These are phyloP conservation scores for Cryphonectria carpinicola DNA, from an alignment of 2,329 filamentous ascomycete genomes.

Conservation along the genomic window DNA sequence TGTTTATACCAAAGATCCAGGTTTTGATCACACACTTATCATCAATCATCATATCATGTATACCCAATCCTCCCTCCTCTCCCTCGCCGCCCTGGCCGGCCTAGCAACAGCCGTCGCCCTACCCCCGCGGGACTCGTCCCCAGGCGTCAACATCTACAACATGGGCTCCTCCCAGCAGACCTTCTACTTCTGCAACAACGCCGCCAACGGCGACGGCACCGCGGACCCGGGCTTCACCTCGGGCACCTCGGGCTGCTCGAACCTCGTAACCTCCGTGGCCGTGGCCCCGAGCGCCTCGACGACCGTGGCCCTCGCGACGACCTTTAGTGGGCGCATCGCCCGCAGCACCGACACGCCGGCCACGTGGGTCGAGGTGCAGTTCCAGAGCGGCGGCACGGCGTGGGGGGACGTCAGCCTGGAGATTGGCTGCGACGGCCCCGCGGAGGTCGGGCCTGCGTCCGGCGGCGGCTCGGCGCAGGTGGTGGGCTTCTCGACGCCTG, in stretches of 20 bases:
- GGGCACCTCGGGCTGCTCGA: conserved; percentile 20
- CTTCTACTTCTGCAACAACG: conserved; percentile 28
- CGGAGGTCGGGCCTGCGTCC: conserved; percentile 16
- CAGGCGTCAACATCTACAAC: conserved; percentile 24
- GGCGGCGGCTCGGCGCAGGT: conserved; percentile 1
- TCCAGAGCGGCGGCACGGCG: conserved; percentile 22
- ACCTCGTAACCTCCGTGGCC: conserved; percentile 15
- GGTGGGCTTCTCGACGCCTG: conserved; percentile 13
- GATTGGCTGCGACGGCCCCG: conserved; percentile 24
- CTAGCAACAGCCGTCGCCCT: conserved; percentile 7
- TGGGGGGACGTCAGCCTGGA: conserved; percentile 25
- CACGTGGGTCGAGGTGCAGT: conserved; percentile 28
- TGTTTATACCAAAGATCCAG: neutral
- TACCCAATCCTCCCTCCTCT: neutral
- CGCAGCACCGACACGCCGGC: conserved; percentile 21
- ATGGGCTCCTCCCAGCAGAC: conserved; percentile 21
- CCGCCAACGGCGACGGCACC: conserved; percentile 23
- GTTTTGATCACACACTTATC: neutral
- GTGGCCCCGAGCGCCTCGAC: conserved; percentile 16
- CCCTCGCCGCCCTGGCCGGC: conserved; percentile 1
- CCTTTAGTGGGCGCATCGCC: conserved; percentile 25
- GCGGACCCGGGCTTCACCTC: conserved; percentile 25
- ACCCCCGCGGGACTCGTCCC: conserved; percentile 15
- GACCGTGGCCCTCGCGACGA: conserved; percentile 7
- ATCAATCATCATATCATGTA: conserved; percentile 6